Evolutionary conservation across 352 stramenopile genomes (phyloP).

Genomic region (Saprolegnia parasitica): DNA sequence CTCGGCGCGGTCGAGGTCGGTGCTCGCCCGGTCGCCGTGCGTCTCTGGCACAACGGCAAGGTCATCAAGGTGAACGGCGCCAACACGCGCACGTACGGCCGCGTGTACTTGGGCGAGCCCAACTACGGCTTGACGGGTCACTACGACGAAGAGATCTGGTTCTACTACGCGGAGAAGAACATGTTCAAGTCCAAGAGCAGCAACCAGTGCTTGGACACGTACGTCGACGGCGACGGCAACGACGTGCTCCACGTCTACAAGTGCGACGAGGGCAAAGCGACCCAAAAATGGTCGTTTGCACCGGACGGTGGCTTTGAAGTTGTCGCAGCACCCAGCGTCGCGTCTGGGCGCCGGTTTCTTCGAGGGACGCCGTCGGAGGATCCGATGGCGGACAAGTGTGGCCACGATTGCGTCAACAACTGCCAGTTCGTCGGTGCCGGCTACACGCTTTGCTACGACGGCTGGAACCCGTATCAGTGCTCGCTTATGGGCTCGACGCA

Average conservation of each 20-base stretch:
- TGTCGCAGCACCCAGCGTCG: neutral
- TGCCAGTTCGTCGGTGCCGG: neutral
- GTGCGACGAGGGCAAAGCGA: slow-evolving; percentile 52
- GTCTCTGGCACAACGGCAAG: slow-evolving; percentile 36
- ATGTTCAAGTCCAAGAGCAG: slow-evolving; percentile 52
- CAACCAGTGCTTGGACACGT: slow-evolving; percentile 62
- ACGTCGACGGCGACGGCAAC: slow-evolving; percentile 32
- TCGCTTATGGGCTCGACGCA: neutral
- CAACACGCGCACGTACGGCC: slow-evolving; percentile 9
- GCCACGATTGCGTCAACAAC: neutral
- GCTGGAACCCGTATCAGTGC: slow-evolving; percentile 1
- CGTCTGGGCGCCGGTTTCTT: too few relatives aligned
- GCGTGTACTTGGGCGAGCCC: neutral
- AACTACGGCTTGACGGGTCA: slow-evolving; percentile 34
- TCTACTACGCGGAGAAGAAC: slow-evolving; percentile 45
- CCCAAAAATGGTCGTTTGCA: slow-evolving; percentile 54
- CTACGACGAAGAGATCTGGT: slow-evolving; percentile 59
- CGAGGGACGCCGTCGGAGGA: too few relatives aligned
- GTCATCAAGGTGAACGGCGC: slow-evolving; percentile 38
- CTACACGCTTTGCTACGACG: slow-evolving; percentile 6
- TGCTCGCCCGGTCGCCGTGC: slow-evolving; percentile 3
- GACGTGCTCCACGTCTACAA: slow-evolving; percentile 42
- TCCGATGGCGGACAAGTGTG: too few relatives aligned
- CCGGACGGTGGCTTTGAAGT: slow-evolving; percentile 12
- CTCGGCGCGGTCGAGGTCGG: slow-evolving; percentile 28